Conservation (phyloP, 1,284 basidiomycete species). For the Fomes fomentarius region DNA sequence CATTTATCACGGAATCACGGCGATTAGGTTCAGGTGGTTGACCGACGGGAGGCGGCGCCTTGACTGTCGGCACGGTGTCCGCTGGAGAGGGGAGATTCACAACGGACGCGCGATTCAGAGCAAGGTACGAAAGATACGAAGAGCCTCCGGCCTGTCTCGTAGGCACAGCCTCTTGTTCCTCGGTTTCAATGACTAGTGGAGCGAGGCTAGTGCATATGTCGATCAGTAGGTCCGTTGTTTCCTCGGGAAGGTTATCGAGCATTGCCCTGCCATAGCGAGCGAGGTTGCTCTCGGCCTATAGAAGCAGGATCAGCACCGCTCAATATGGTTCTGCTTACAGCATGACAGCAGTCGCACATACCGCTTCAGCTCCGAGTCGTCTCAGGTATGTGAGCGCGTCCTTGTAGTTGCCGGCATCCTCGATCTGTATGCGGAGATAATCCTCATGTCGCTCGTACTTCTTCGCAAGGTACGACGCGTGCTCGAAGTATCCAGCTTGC, state of each 20-base stretch:
- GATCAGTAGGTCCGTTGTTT: constrained; percentile 90
- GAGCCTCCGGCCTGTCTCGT: constrained; percentile 44
- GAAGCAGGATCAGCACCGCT: background rate
- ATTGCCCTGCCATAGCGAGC: constrained; percentile 85
- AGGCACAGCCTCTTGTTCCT: constrained; percentile 39
- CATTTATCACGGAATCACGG: constrained; percentile 40
- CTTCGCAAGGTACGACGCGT: constrained; percentile 92
- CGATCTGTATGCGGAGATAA: constrained; percentile 92
- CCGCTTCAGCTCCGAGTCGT: constrained; percentile 75
- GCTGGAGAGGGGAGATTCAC: constrained; percentile 42
- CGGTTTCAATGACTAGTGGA: constrained; percentile 45
- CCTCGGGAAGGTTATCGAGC: constrained; percentile 80
- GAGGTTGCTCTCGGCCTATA: constrained; percentile 80
- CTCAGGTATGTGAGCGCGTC: constrained; percentile 87
- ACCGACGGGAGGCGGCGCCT: constrained; percentile 53
- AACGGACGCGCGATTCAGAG: constrained; percentile 58
- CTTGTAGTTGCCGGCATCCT: constrained; percentile 83
- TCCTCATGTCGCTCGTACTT: constrained; percentile 93
- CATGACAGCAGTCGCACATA: constrained; percentile 43
- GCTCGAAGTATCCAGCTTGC: constrained; percentile 95
- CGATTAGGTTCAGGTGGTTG: constrained; percentile 42
- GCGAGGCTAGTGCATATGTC: constrained; percentile 86
- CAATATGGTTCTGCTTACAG: background rate
- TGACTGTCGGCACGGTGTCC: constrained; percentile 41
- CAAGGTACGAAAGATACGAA: constrained; percentile 80